Evolutionary conservation across 2,329 filamentous ascomycete species (phyloP), one percentile per base, ranked within the genome.

Genomic region (Lecanicillium sp.): DNA sequence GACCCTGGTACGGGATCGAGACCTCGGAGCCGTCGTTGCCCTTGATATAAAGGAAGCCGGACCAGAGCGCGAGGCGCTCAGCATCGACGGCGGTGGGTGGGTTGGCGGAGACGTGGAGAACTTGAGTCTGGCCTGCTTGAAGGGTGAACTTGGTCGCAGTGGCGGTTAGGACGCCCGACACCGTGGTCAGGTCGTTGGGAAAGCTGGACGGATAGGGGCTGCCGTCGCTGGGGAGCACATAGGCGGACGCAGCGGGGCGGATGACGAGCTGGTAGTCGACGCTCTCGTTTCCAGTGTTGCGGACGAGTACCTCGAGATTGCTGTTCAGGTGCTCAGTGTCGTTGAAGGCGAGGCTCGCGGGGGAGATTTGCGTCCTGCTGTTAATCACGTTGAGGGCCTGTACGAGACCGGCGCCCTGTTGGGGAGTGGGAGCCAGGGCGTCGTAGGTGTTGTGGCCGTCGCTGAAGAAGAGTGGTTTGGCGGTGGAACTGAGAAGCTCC

Each of bases 341-440:
- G 57, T 81, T 80, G 65, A 80, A 78, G 3, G 72, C 68, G 15
- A 82, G 63, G 58, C 69, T 74, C 30, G 71, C 71, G 24, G 66
- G 67, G 57, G 70, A 71, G 24, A 81, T 63, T 27, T 72, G 55
- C 2, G 70, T 72, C 1, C 66, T 73, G 19, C 70, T 63, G 54
- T 73, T 68, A 19, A 76, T 71, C 10, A 75, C 73, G 38, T 77
- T 71, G 56, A 71, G 73, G 3, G 75, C 77, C 53, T 79, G 71
- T 36, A 81, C 64, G 20, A 80, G 61, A 23, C 78, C 77, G 36
- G 62, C 71, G 32, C 77, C 77, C 54, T 78, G 73, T 58, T 85
- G 81, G 3, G 74, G 62, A 11, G 80, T 74, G 0, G 81, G 78
- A 0, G 77, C 75, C 0, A 78, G 64, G 30, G 67, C 60, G 2